phyloP scores from a whole-genome alignment of 83 land plant genomes.

The Picea engelmannii region DNA sequence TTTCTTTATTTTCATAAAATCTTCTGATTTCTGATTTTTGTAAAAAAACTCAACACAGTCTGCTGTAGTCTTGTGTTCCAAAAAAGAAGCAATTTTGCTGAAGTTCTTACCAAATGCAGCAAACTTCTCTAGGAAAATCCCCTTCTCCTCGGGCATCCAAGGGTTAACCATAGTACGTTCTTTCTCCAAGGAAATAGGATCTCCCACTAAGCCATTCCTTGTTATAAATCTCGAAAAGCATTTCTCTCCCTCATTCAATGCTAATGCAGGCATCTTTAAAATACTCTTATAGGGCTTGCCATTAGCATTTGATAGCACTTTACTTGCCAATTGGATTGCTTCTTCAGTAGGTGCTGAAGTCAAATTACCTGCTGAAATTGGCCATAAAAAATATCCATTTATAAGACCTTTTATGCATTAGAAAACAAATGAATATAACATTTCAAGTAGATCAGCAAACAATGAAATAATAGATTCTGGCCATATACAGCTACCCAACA shows the following conservation, averaged over 20 bases:
- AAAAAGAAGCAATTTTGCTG: slow-evolving; percentile 70
- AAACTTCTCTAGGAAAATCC: slow-evolving; percentile 75
- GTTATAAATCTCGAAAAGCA: slow-evolving; percentile 43
- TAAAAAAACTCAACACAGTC: slow-evolving; percentile 94
- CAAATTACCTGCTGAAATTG: slow-evolving; percentile 37
- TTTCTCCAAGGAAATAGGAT: slow-evolving; percentile 77
- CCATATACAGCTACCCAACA: neutral
- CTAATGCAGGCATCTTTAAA: slow-evolving; percentile 85
- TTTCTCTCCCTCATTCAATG: slow-evolving; percentile 65
- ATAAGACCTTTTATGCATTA: neutral
- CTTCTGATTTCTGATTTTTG: slow-evolving; percentile 81
- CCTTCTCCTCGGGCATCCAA: slow-evolving; percentile 84
- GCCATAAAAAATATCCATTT: neutral
- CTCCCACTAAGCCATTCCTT: slow-evolving; percentile 79
- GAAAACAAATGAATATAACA: neutral
- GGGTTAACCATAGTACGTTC: slow-evolving; percentile 74
- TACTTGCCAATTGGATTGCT: slow-evolving; percentile 40
- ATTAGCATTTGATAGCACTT: slow-evolving; percentile 49
- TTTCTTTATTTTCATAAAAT: slow-evolving; percentile 66
- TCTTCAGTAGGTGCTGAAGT: slow-evolving; percentile 51
- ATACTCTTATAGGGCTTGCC: slow-evolving; percentile 32
- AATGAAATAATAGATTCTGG: neutral
- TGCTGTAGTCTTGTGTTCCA: slow-evolving; percentile 87
- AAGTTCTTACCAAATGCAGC: slow-evolving; percentile 76
- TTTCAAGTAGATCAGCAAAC: neutral